Conservation (phyloP, 164 flowering plant species). For the Brasenia schreberi region DNA sequence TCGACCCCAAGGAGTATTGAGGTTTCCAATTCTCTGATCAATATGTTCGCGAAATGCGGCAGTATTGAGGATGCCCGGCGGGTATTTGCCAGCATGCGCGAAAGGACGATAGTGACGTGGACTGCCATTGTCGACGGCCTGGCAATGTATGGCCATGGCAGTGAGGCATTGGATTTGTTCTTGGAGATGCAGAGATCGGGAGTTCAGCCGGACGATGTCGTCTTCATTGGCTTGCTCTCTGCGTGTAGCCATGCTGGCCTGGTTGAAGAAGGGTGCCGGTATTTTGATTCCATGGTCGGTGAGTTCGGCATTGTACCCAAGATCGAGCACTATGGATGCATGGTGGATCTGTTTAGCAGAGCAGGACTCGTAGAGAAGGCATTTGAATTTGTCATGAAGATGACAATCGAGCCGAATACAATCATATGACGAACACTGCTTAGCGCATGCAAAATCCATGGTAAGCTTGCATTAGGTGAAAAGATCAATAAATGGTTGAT, state of each 20-base stretch:
- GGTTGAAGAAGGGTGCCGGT: conserved; percentile 6
- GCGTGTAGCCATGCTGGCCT: conserved; percentile 14
- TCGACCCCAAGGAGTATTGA: conserved; percentile 2
- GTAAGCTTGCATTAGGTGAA: conserved; percentile 9
- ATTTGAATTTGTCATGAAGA: conserved; percentile 5
- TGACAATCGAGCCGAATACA: conserved; percentile 12
- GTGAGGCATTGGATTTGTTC: conserved; percentile 7
- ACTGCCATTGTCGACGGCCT: conserved; percentile 10
- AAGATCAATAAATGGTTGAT: conserved; percentile 8
- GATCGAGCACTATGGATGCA: conserved; percentile 13
- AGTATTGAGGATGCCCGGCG: conserved; percentile 9
- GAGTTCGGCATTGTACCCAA: conserved; percentile 7
- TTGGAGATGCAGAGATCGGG: conserved; percentile 8
- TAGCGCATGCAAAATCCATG: conserved; percentile 11
- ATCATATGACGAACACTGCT: conserved; percentile 9
- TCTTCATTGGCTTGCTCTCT: conserved; percentile 9
- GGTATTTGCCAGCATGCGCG: conserved; percentile 7
- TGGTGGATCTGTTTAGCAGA: conserved; percentile 13
- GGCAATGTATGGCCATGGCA: conserved; percentile 9
- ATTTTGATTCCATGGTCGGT: conserved; percentile 6
- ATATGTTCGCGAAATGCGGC: conserved; percentile 14
- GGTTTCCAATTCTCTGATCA: conserved; percentile 9
- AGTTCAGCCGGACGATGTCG: conserved; percentile 8
- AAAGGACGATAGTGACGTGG: conserved; percentile 10
- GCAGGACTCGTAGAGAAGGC: conserved; percentile 11